phyloP scores from a whole-genome alignment of 164 flowering plant species.

The Santalum album region DNA sequence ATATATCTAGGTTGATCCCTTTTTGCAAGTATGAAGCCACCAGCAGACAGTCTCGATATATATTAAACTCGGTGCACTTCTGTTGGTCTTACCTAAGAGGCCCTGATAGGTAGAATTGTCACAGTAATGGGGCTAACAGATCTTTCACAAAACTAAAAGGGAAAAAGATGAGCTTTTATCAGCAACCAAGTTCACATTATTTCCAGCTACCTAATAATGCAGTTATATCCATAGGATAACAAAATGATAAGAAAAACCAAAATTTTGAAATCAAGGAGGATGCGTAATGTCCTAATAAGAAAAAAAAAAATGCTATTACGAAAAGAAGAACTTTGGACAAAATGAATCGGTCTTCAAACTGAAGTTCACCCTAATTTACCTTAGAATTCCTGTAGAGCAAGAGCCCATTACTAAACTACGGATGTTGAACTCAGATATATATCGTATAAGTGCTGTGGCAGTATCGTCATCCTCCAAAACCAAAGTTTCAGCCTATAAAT shows the following conservation, averaged over 20 bases:
- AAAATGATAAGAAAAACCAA: not conserved
- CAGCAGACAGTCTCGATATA: too few relatives aligned
- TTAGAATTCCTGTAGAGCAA: slow-evolving; percentile 30
- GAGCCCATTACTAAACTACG: slow-evolving; percentile 60
- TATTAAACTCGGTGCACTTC: too few relatives aligned
- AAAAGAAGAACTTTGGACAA: too few relatives aligned
- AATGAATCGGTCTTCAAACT: not conserved
- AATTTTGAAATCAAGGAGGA: not conserved
- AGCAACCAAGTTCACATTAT: too few relatives aligned
- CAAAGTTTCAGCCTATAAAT: slow-evolving; percentile 54
- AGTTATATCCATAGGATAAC: not conserved
- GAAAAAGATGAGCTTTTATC: too few relatives aligned
- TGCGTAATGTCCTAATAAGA: too few relatives aligned
- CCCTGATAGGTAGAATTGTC: too few relatives aligned
- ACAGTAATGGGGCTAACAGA: too few relatives aligned
- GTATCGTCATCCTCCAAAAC: slow-evolving; percentile 68
- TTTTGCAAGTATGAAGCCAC: too few relatives aligned
- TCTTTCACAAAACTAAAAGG: too few relatives aligned
- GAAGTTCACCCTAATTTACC: slow-evolving; percentile 42
- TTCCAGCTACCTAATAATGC: not conserved
- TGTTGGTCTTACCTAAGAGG: too few relatives aligned
- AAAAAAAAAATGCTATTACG: not conserved
- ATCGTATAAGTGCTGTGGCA: slow-evolving; percentile 52
- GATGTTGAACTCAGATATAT: slow-evolving; percentile 33
- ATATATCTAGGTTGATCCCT: too few relatives aligned